These are phyloP conservation scores for Linum usitatissimum DNA, from an alignment of 345 rosid genomes.

Conservation along the genomic window DNA sequence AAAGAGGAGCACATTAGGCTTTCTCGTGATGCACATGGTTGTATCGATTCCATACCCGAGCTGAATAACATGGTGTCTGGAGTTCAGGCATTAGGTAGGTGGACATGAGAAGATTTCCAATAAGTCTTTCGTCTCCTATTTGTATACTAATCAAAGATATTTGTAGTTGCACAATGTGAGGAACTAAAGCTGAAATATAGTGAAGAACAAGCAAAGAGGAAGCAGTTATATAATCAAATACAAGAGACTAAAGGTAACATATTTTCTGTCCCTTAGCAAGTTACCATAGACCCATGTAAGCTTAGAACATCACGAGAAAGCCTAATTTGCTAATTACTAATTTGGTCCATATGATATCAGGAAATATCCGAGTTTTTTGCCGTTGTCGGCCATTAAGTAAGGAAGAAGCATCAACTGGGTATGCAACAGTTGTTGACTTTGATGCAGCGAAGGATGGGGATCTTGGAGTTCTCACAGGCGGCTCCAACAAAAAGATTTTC, in stretches of 20 bases:
- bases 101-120: conserved; percentile 3
- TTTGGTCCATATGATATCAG: conserved; percentile 31
- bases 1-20: conserved; percentile 73
- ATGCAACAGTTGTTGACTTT: conserved; percentile 58
- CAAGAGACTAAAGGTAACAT: conserved; percentile 74
- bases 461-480: conserved; percentile 56
- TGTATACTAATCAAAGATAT: conserved; percentile 16
- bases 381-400: conserved; percentile 82
- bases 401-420: conserved; percentile 50
- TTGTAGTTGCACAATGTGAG: conserved; percentile 81
- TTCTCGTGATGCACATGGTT: conserved; percentile 68
- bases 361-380: conserved; percentile 91
- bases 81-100: conserved; percentile 82
- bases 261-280: conserved; percentile 5
- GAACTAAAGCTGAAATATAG: conserved; percentile 69
- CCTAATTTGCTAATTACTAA: neutral
- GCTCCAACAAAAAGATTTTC: conserved; percentile 51
- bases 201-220: conserved; percentile 81
- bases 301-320: conserved; percentile 1
- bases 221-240: conserved; percentile 78
- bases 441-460: conserved; percentile 85
- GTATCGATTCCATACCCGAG: conserved; percentile 68
- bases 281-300: conserved; percentile 7
- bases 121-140: neutral
- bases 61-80: conserved; percentile 72